Conservation (phyloP, 1,284 basidiomycete genomes). For the Cutaneotrichosporon cavernicola region DNA sequence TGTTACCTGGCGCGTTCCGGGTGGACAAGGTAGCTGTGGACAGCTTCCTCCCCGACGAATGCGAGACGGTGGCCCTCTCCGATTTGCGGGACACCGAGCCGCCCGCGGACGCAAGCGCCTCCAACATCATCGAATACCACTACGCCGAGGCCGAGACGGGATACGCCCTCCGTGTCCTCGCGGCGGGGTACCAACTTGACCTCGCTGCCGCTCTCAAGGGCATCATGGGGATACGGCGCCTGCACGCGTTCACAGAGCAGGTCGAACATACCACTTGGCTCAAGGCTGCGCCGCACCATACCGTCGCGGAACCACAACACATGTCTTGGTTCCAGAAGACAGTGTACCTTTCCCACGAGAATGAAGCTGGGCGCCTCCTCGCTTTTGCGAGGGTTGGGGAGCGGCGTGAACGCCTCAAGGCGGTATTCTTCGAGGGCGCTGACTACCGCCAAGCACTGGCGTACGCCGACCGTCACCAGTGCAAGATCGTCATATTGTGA, state of each 20-base stretch:
- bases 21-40: not conserved
- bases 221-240: not conserved
- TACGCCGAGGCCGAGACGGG: slow-evolving; percentile 1
- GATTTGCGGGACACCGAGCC: not conserved
- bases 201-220: not conserved
- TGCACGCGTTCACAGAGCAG: not conserved
- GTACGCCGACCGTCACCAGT: not conserved
- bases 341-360: not conserved
- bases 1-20: not conserved
- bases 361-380: not conserved
- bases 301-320: not conserved
- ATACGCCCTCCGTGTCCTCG: not conserved
- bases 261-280: not conserved
- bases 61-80: not conserved
- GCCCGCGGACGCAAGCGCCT: not conserved
- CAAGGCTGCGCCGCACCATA: not conserved
- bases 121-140: not conserved
- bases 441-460: not conserved
- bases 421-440: not conserved
- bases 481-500: not conserved
- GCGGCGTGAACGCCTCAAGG: not conserved
- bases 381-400: not conserved
- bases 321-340: not conserved
- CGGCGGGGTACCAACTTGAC: not conserved
- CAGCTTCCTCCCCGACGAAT: not conserved